phyloP scores from a whole-genome alignment of 495 filamentous ascomycete species.

The Bacidia gigantensis region DNA sequence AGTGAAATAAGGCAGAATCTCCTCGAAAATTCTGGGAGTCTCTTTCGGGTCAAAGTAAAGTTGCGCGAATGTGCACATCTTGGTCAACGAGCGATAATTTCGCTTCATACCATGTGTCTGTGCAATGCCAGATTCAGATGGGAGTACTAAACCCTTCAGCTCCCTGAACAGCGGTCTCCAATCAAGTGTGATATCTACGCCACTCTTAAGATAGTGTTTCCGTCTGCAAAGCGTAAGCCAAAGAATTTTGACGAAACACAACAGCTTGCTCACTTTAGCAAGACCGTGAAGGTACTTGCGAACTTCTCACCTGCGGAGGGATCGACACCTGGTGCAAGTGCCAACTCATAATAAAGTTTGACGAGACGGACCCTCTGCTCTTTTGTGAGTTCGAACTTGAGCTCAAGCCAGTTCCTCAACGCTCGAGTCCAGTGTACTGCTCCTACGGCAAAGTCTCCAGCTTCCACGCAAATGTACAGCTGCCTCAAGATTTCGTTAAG shows the following conservation, averaged over 20 bases:
- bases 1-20: slow-evolving; percentile 89
- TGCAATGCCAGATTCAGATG: slow-evolving; percentile 56
- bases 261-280: slow-evolving; percentile 62
- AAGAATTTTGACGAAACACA: neutral
- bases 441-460: slow-evolving; percentile 86
- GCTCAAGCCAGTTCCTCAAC: slow-evolving; percentile 81
- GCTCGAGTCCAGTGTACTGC: slow-evolving; percentile 96
- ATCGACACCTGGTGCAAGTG: slow-evolving; percentile 83
- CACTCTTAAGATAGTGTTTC: slow-evolving; percentile 86
- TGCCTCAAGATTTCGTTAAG: slow-evolving; percentile 78
- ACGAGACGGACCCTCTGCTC: slow-evolving; percentile 71
- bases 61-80: slow-evolving; percentile 78
- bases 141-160: slow-evolving; percentile 76
- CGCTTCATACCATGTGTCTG: slow-evolving; percentile 51
- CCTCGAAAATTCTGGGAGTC: slow-evolving; percentile 76
- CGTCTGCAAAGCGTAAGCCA: slow-evolving; percentile 46
- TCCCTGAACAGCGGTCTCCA: slow-evolving; percentile 90
- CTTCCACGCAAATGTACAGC: slow-evolving; percentile 78
- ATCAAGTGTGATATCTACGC: slow-evolving; percentile 76
- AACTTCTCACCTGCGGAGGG: slow-evolving; percentile 72
- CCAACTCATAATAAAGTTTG: slow-evolving; percentile 85
- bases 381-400: slow-evolving; percentile 91
- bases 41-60: slow-evolving; percentile 85
- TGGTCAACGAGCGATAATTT: slow-evolving; percentile 62
- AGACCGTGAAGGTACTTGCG: slow-evolving; percentile 84